Base-by-base conservation (phyloP, 495 filamentous ascomycete genomes). In the Hypoxylon intermedium region DNA sequence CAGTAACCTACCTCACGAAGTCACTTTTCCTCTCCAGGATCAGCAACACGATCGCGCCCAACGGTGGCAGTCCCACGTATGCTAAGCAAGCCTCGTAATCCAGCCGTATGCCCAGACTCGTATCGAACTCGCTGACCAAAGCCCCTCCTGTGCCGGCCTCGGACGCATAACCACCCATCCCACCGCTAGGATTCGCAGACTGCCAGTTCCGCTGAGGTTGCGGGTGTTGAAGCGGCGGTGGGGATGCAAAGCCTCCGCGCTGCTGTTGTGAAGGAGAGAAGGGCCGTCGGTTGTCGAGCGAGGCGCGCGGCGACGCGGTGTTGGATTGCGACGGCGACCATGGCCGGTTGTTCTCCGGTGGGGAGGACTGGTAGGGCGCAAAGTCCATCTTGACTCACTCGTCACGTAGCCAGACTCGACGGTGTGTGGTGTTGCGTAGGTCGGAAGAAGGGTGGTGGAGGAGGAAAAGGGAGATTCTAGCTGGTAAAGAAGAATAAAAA, bases 11-110 rank as follows among this genome's bases (percentile, higher is more conserved):
- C 91, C 94, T 79, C 31, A 98, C 94, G 72, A 96, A 98, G 75
- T 98, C 94, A 65, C 92, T 97, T 82, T 94, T 93, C 65, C 91
- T 84, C 81, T 98, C 94, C 55, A 92, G 61, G 61, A 98, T 81
- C 58, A 98, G 72, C 69, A 98, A 72, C 60, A 96, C 74, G 9
- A 97, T 90, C 21, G 86, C 90, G 21, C 93, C 94, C 0, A 92
- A 86, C 12, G 94, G 94, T 67, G 94, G 94, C 15, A 95, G 74
- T 56, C 87, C 81, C 63, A 97, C 70, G 74, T 98, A 98, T 37
- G 94, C 93, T 75, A 97, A 75, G 72, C 89, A 89, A 13, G 94
- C 94, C 78, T 98, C 94, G 63, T 91, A 85, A 65, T 87, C 91
- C 42, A 87, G 69, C 64, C 87, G 71, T 28, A 91, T 68, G n/a